phyloP scores from a whole-genome alignment of 2,329 filamentous ascomycete species.

The Pyrenochaeta sp. region DNA sequence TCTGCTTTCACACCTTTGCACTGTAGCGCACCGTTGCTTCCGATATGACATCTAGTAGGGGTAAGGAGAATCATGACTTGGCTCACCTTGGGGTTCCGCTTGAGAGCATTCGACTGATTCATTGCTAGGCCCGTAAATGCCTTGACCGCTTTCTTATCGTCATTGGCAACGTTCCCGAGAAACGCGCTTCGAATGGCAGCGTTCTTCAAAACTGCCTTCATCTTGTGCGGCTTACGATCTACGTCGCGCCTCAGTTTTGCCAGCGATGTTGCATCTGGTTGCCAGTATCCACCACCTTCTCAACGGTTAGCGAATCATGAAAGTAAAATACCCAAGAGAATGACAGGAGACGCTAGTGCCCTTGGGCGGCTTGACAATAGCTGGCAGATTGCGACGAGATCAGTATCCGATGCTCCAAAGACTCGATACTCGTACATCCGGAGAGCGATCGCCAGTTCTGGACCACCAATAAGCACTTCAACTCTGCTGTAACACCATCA shows the following conservation, averaged over 20 bases:
- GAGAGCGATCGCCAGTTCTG: no score
- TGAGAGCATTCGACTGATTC: conserved; percentile 79
- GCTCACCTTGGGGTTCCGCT: conserved; percentile 83
- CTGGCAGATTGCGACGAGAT: no score
- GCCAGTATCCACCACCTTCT: conserved; percentile 79
- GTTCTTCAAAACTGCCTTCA: conserved; percentile 72
- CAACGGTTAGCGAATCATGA: conserved; percentile 25
- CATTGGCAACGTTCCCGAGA: conserved; percentile 63
- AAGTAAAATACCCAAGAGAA: not conserved
- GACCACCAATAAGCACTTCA: no score
- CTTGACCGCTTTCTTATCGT: conserved; percentile 67
- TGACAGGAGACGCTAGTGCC: no score
- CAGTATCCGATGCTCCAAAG: no score
- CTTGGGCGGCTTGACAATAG: no score
- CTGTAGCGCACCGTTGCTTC: no score
- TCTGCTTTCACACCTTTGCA: not conserved
- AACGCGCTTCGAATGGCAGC: conserved; percentile 69
- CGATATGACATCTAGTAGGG: not conserved
- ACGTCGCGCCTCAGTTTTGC: conserved; percentile 75
- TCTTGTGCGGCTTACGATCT: conserved; percentile 72
- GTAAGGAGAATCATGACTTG: conserved; percentile 14
- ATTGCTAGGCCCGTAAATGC: conserved; percentile 66
- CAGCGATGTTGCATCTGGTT: conserved; percentile 73
- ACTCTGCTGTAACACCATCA: no score
- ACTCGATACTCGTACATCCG: no score